Evolutionary conservation across 352 stramenopile species (phyloP).

Genomic region (Aphanomyces astaci): DNA sequence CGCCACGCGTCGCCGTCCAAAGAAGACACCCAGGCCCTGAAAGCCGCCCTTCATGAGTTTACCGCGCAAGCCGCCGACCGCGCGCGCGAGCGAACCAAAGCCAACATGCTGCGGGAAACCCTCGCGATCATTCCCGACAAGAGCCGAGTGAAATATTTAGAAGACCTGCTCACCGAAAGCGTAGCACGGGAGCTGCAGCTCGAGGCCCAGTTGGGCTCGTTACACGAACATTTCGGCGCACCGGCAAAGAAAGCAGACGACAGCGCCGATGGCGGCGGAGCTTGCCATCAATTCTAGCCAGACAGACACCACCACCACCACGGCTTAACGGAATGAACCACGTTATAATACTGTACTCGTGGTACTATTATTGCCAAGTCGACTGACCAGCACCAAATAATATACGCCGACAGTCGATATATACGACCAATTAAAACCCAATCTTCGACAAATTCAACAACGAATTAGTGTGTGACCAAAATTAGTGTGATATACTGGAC

Average conservation of each 20-base stretch:
- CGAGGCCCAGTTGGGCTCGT: conserved; percentile 64
- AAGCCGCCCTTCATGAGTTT: conserved; percentile 40
- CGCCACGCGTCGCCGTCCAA: not conserved
- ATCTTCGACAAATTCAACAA: no score
- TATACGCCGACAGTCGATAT: no score
- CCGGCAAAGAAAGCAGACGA: not conserved
- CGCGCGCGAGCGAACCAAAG: conserved; percentile 66
- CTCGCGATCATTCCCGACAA: conserved; percentile 66
- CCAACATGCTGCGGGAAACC: conserved; percentile 66
- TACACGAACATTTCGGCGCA: conserved; percentile 28
- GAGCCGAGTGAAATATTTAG: conserved; percentile 81
- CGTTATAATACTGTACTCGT: no score
- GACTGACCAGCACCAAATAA: no score
- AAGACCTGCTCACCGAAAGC: conserved; percentile 76
- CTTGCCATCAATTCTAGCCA: no score
- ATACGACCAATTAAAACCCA: no score
- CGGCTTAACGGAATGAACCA: no score
- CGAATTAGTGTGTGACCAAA: no score
- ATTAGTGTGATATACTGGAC: no score
- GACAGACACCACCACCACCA: no score
- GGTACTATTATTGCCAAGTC: no score
- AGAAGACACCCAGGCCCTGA: not conserved
- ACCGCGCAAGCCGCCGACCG: conserved; percentile 55
- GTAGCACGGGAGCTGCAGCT: conserved; percentile 76
- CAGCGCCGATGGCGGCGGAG: no score